Conservation (phyloP, 495 filamentous ascomycete species). For the Daldinia grandis region DNA sequence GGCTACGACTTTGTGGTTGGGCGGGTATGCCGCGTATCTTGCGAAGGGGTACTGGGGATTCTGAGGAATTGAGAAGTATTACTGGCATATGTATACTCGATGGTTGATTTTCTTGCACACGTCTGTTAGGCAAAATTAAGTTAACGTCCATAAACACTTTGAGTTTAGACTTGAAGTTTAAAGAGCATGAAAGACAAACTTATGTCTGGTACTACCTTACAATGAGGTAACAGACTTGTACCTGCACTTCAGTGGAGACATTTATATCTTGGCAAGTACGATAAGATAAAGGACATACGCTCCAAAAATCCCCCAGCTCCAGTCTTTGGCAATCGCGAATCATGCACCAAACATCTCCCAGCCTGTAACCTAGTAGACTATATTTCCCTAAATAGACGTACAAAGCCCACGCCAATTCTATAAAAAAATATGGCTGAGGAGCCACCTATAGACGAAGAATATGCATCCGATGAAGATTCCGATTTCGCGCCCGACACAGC, state of each 20-base stretch:
- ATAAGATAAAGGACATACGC: not conserved
- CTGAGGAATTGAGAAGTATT: not conserved
- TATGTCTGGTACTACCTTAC: no score
- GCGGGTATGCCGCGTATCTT: slow-evolving; percentile 50
- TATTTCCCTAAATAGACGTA: not conserved
- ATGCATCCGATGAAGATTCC: slow-evolving; percentile 76
- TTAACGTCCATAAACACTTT: not conserved
- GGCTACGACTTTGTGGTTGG: slow-evolving; percentile 48
- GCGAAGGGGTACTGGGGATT: slow-evolving; percentile 41
- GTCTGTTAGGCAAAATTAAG: not conserved
- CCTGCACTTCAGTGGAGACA: not conserved
- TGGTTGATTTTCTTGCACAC: not conserved
- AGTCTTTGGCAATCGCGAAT: not conserved
- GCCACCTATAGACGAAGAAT: slow-evolving; percentile 60
- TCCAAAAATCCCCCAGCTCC: not conserved
- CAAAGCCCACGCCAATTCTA: not conserved
- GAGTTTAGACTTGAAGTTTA: not conserved
- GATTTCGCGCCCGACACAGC: slow-evolving; percentile 73
- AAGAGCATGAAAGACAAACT: no score
- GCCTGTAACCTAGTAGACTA: not conserved
- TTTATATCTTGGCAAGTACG: not conserved
- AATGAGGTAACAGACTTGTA: no score
- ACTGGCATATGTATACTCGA: not conserved
- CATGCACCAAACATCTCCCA: slow-evolving; percentile 6
- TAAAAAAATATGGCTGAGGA: slow-evolving; percentile 35